A percentile compares a stretch with the other conserved stretches of the same genome.
These are phyloP conservation scores for Yarrowia sp. DNA, from an alignment of 805 yeast genomes.

Conservation along the genomic window DNA sequence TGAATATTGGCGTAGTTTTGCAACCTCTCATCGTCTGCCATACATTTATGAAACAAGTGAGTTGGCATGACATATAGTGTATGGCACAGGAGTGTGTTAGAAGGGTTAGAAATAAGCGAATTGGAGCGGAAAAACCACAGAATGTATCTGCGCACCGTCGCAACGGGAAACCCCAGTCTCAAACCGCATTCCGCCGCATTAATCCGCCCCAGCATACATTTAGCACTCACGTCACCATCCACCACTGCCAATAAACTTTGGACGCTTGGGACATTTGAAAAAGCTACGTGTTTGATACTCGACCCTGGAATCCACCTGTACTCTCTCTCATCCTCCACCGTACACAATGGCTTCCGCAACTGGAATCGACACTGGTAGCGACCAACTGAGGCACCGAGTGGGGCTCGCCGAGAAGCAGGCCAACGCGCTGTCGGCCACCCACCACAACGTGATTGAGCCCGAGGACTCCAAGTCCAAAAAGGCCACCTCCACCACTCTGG, in stretches of 20 bases:
- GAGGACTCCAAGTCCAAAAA: constrained; percentile 13
- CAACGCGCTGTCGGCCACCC: constrained; percentile 13
- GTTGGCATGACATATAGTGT: not conserved
- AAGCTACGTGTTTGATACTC: constrained; percentile 31
- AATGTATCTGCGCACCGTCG: too few species aligned
- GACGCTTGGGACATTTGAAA: constrained; percentile 34
- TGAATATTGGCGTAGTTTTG: too few species aligned
- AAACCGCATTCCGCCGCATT: too few species aligned
- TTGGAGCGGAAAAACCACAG: too few species aligned
- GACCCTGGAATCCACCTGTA: not conserved
- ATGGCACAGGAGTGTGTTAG: not conserved
- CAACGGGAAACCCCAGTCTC: too few species aligned
- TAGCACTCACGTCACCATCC: not conserved
- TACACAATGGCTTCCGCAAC: constrained; percentile 34
- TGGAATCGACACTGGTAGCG: constrained; percentile 38
- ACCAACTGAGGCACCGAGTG: constrained; percentile 37
- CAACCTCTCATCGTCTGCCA: not conserved
- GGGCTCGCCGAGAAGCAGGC: constrained; percentile 30
- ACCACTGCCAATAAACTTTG: constrained; percentile 12
- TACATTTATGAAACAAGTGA: constrained; percentile 3
- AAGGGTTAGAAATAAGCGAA: too few species aligned
- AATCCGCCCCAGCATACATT: not conserved
- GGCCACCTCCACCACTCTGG: not conserved
- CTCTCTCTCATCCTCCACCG: not conserved
- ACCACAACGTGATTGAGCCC: constrained; percentile 32